Evolutionary conservation across 768 basidiomycete species (phyloP).

Genomic region (Panaeolus papilionaceus): DNA sequence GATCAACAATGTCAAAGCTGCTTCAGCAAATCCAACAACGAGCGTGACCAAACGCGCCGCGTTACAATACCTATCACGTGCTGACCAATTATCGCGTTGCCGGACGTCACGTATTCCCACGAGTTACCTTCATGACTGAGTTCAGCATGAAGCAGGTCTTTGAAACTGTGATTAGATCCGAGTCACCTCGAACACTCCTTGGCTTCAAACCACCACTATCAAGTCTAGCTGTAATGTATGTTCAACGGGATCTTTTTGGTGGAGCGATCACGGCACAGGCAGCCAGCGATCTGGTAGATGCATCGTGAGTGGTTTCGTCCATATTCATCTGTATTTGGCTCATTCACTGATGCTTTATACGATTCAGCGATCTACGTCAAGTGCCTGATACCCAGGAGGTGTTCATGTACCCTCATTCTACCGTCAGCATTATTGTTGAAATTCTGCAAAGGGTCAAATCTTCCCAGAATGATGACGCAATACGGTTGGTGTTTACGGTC

Average conservation of each 20-base stretch:
- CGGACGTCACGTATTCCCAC: slow-evolving; percentile 18
- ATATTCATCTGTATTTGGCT: slow-evolving; percentile 17
- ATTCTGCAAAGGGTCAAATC: slow-evolving; percentile 76
- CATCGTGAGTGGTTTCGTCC: slow-evolving; percentile 68
- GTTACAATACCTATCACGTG: slow-evolving; percentile 28
- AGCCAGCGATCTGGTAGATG: slow-evolving; percentile 72
- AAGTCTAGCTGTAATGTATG: slow-evolving; percentile 21
- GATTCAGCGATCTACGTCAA: slow-evolving; percentile 65
- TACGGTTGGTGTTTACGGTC: slow-evolving; percentile 56
- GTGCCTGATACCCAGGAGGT: slow-evolving; percentile 97
- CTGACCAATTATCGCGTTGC: slow-evolving; percentile 8
- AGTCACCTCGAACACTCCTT: not conserved
- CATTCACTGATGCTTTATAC: not conserved
- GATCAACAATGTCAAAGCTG: slow-evolving; percentile 7
- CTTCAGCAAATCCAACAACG: slow-evolving; percentile 18
- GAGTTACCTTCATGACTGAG: not conserved
- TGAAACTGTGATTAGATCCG: not conserved
- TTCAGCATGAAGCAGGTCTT: not conserved
- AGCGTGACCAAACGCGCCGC: slow-evolving; percentile 35
- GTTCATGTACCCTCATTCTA: slow-evolving; percentile 73
- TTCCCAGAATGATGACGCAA: slow-evolving; percentile 63
- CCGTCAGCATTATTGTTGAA: slow-evolving; percentile 83
- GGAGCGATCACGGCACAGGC: slow-evolving; percentile 78
- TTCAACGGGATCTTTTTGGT: slow-evolving; percentile 73
- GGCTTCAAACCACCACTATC: not conserved